Evolutionary conservation across 495 filamentous ascomycete species (phyloP).

Genomic region (Lasiosphaeriaceae sp.): DNA sequence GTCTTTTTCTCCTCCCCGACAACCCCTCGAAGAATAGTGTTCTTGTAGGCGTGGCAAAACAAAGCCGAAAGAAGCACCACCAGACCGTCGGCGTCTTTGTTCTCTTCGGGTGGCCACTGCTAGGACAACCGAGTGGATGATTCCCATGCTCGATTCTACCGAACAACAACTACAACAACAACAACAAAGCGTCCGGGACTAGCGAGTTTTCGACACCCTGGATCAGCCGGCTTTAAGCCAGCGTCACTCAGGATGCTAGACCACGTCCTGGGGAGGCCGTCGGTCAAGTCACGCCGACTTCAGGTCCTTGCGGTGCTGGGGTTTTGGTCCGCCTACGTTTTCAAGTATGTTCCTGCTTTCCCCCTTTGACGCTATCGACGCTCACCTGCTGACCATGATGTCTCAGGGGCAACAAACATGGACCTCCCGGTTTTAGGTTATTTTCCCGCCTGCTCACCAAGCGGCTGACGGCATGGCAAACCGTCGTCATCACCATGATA

Average conservation of each 20-base stretch:
- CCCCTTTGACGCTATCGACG: neutral
- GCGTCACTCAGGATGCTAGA: conserved; percentile 50
- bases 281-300: conserved; percentile 82
- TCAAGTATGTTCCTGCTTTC: conserved; percentile 48
- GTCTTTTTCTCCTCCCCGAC: no score
- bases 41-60: no score
- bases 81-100: no score
- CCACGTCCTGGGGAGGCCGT: conserved; percentile 88
- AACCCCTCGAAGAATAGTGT: no score
- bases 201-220: neutral
- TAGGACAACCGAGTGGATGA: neutral
- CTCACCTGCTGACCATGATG: neutral
- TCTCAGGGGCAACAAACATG: conserved; percentile 76
- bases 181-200: neutral
- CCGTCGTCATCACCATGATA: conserved; percentile 78
- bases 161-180: no score
- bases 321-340: conserved; percentile 85
- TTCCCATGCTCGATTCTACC: neutral
- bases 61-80: no score
- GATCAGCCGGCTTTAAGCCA: neutral
- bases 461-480: conserved; percentile 79
- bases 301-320: conserved; percentile 87
- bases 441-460: conserved; percentile 66
- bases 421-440: conserved; percentile 69
- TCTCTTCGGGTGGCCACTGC: no score